These are phyloP conservation scores for Epichloe bromicola DNA, from an alignment of 2,329 filamentous ascomycete genomes.

Conservation along the genomic window DNA sequence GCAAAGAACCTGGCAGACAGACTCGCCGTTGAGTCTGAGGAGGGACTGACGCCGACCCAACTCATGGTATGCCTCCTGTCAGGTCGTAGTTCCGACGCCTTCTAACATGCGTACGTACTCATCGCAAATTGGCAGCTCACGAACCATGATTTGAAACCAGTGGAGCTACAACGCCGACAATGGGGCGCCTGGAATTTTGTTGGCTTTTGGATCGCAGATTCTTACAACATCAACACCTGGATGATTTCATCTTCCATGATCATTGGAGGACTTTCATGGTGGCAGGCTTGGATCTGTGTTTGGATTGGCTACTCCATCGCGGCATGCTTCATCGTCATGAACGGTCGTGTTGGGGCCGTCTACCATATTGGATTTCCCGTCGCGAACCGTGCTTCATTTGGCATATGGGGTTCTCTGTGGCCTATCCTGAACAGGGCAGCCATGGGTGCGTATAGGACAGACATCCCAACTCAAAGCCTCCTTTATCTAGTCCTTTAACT, in stretches of 20 bases:
- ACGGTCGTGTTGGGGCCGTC: constrained; percentile 69
- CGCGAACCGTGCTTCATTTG: constrained; percentile 63
- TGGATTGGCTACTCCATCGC: constrained; percentile 77
- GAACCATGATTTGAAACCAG: constrained; percentile 70
- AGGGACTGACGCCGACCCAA: constrained; percentile 64
- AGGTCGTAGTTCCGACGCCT: background rate
- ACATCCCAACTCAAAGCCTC: background rate
- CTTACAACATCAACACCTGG: constrained; percentile 86
- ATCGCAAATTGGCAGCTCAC: constrained; percentile 42
- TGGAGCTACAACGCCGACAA: constrained; percentile 66
- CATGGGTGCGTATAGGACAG: constrained; percentile 37
- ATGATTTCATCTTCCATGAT: constrained; percentile 86
- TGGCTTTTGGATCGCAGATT: constrained; percentile 75
- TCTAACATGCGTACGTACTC: background rate
- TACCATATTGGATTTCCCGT: constrained; percentile 85
- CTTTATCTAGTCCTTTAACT: too few relatives aligned
- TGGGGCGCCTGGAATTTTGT: constrained; percentile 86
- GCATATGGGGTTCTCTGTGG: constrained; percentile 82
- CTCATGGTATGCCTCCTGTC: constrained; percentile 47
- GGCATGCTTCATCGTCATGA: constrained; percentile 60
- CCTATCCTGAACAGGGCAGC: constrained; percentile 80
- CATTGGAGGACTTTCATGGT: constrained; percentile 68
- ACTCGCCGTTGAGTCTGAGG: constrained; percentile 61
- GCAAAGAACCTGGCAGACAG: constrained; percentile 37
- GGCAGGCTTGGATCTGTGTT: constrained; percentile 83